Evolutionary conservation across 257 asterid genomes (phyloP), one percentile per base, ranked within the genome.

Genomic region (Ilex aquifolium): DNA sequence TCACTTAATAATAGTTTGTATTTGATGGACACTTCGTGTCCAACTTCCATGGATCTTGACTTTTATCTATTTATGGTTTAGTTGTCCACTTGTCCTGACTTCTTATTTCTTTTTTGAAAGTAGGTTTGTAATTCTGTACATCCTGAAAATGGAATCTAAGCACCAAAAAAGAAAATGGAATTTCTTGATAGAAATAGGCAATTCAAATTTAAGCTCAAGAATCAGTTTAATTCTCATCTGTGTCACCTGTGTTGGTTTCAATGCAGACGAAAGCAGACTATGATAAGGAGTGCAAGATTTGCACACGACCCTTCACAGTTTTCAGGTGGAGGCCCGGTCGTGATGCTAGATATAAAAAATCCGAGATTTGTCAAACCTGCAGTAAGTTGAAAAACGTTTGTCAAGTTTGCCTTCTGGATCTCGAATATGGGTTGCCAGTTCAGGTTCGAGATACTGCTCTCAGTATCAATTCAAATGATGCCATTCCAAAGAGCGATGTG

Each of bases 241-340:
- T n/a, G n/a, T n/a, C n/a, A 44, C 42, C 6, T 39, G 50, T 32
- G 13, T 11, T 31, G 39, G 58, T 53, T 58, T 62, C 17, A 36
- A 2, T 69, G 76, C 77, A 93, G 99, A 90, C 99, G 13, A 93
- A 85, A 77, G 88, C 97, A 56, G 97, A 88, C 69, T 90, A 82
- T 67, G 99, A 90, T 64, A 93, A 90, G 81, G 95, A 93, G 80
- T 93, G 97, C 93, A 93, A 85, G 87, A 93, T 93, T 53, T 93
- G 99, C 73, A 88, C 98, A 30, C 73, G 98, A 44, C 98, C 98
- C 29, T 91, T 91, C 81, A 87, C 96, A 1, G 95, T 92, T 62
- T 93, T 93, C 70, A 82, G 99, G 74, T 90, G 97, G 99, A 85
- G 97, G 69, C 99, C 97, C 44, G 99, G 99, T 16, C 97, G 99